phyloP scores from a whole-genome alignment of 164 flowering plant species.

The Paratinospora sagittata region DNA sequence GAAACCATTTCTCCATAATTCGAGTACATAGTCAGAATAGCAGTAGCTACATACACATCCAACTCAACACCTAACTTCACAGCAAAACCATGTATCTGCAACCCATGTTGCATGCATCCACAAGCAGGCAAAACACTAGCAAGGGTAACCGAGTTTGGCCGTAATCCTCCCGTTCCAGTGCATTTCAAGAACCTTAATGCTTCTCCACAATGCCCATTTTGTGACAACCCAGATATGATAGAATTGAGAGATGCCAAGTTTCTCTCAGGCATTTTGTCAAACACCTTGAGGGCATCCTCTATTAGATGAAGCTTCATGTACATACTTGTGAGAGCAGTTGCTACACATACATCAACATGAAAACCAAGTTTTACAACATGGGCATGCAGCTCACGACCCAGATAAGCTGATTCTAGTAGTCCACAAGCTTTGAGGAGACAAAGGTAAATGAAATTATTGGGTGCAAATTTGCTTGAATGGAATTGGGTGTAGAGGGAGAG shows the following conservation, averaged over 20 bases:
- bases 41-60: slow-evolving; percentile 58
- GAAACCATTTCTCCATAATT: slow-evolving; percentile 31
- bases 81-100: slow-evolving; percentile 50
- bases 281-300: slow-evolving; percentile 42
- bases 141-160: slow-evolving; percentile 54
- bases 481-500: slow-evolving; percentile 31
- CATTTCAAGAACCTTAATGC: slow-evolving; percentile 35
- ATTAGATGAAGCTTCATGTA: slow-evolving; percentile 34
- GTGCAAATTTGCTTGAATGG: slow-evolving; percentile 29
- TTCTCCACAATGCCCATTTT: slow-evolving; percentile 35
- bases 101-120: slow-evolving; percentile 27
- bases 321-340: slow-evolving; percentile 42
- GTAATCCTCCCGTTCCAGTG: slow-evolving; percentile 18
- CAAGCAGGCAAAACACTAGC: slow-evolving; percentile 49
- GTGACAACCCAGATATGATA: slow-evolving; percentile 47
- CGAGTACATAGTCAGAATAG: slow-evolving; percentile 51
- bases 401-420: slow-evolving; percentile 27
- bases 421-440: slow-evolving; percentile 64
- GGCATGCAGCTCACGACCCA: slow-evolving; percentile 47
- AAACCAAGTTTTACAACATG: slow-evolving; percentile 53
- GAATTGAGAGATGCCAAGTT: slow-evolving; percentile 42
- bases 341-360: slow-evolving; percentile 24
- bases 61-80: slow-evolving; percentile 51
- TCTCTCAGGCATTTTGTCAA: slow-evolving; percentile 50
- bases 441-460: slow-evolving; percentile 51